Evolutionary conservation across 2,329 filamentous ascomycete species (phyloP), one percentile per base, ranked within the genome.

Genomic region (Salinomyces thailandicus): DNA sequence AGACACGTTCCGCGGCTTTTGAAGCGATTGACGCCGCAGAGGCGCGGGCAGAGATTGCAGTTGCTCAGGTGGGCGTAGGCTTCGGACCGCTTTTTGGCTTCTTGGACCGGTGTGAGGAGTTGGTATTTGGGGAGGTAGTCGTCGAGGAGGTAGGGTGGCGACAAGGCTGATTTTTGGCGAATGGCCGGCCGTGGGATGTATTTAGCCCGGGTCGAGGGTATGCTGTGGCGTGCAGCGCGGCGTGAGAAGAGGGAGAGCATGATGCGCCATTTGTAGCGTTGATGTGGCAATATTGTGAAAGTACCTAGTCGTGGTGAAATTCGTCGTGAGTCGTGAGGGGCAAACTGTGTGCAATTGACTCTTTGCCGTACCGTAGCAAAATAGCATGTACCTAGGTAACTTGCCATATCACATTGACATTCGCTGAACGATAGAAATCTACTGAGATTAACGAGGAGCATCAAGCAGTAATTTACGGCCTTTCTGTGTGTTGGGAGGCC

Each of bases 11-110:
- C 85, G 1, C 81, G 84, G 47, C 71, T 79, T 59, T 87, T 75
- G 51, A 77, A 85, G n/a, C 84, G 75, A 57, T 93, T 86, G 20
- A 89, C 81, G 36, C 78, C 76, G 57, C 85, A 91, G 31, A 75
- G 63, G 9, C 82, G 71, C 2, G 85, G 84, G 49, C 84, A 93
- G 5, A 93, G 68, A 50, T 91, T 93, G 62, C 83, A 93, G 38
- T 85, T 77, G 9, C 72, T 66, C 18, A 93, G 66, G 54, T 93
- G 83, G 1, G 77, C 75, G 51, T 87, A 85, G 2, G 84, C 82
- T 14, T 66, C 62, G 1, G 78, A 79, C 8, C 81, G 75, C 57
- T 93, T 93, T 62, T 76, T 77, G 2, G 81, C 70, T 3, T 75
- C 77, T 36, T 87, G 79, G 3, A 73, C 57, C 1, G 80, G 74